Conservation (phyloP, 1,139 yeast species). For the Scheffersomyces titani region DNA sequence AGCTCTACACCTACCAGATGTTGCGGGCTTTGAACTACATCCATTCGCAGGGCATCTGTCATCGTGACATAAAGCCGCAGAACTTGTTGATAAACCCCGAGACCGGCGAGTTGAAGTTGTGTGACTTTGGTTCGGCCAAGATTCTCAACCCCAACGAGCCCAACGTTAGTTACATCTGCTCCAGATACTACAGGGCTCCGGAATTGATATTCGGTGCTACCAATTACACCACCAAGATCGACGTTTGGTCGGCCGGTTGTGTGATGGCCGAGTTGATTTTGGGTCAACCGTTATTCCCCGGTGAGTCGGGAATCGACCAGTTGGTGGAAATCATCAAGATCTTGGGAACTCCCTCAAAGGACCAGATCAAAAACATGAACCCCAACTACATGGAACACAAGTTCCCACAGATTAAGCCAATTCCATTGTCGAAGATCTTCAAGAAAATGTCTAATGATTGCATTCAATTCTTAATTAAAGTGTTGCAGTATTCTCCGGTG, state of each 20-base stretch:
- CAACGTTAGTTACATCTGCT: conserved; percentile 93
- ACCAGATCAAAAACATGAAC: conserved; percentile 92
- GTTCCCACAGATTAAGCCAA: conserved; percentile 94
- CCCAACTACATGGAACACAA: conserved; percentile 97
- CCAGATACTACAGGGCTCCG: conserved; percentile 95
- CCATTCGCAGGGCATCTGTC: conserved; percentile 91
- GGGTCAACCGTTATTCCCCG: conserved; percentile 97
- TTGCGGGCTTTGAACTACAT: conserved; percentile 89
- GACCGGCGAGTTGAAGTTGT: conserved; percentile 79
- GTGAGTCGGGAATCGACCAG: conserved; percentile 97
- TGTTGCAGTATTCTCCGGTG: conserved; percentile 76
- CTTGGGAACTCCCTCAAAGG: conserved; percentile 91
- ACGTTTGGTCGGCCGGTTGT: conserved; percentile 97
- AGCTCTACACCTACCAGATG: conserved; percentile 87
- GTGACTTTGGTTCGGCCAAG: conserved; percentile 99
- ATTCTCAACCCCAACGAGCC: conserved; percentile 87
- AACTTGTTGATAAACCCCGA: conserved; percentile 86
- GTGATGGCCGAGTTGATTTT: conserved; percentile 95
- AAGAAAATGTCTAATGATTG: conserved; percentile 64
- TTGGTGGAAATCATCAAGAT: conserved; percentile 95
- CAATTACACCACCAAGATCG: conserved; percentile 94
- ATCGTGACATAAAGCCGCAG: conserved; percentile 96
- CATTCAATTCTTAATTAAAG: conserved; percentile 57
- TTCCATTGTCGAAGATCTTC: conserved; percentile 83
- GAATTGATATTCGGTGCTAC: conserved; percentile 90